Conservation (phyloP, 305 asterid genomes). For the Fraxinus nigra region DNA sequence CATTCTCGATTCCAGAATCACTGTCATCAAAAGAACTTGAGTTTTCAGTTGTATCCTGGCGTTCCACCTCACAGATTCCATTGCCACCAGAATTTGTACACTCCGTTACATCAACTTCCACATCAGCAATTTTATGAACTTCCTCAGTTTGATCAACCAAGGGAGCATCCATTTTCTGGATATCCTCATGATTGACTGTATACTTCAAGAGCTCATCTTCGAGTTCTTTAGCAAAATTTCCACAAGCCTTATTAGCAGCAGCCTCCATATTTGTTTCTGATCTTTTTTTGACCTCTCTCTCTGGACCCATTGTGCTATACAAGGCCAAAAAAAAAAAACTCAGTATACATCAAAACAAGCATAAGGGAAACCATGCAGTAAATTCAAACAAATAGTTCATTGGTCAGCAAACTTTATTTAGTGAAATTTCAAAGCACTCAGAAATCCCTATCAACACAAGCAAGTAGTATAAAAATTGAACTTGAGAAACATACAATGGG, state of each 20-base stretch:
- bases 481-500: not conserved
- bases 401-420: not conserved
- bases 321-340: constrained; percentile 8
- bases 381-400: constrained; percentile 6
- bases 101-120: constrained; percentile 47
- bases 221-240: constrained; percentile 39
- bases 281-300: constrained; percentile 26
- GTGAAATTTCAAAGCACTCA: not conserved
- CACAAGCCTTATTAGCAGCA: constrained; percentile 26
- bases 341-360: constrained; percentile 12
- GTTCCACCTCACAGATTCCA: constrained; percentile 36
- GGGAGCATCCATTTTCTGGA: constrained; percentile 22
- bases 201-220: constrained; percentile 55
- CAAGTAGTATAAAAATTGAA: not conserved
- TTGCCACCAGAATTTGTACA: constrained; percentile 39
- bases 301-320: constrained; percentile 31
- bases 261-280: constrained; percentile 38
- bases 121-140: constrained; percentile 31
- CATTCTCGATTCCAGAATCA: constrained; percentile 43
- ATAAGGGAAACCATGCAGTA: constrained; percentile 26
- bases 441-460: not conserved
- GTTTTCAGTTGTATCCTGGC: constrained; percentile 59
- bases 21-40: constrained; percentile 81
- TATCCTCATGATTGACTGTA: constrained; percentile 34
- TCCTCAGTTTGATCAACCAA: constrained; percentile 30